Percentiles rank a stretch among this genome's conserved stretches.
Evolutionary conservation across 495 filamentous ascomycete species (phyloP).

Genomic region (Hamigera avellanea): DNA sequence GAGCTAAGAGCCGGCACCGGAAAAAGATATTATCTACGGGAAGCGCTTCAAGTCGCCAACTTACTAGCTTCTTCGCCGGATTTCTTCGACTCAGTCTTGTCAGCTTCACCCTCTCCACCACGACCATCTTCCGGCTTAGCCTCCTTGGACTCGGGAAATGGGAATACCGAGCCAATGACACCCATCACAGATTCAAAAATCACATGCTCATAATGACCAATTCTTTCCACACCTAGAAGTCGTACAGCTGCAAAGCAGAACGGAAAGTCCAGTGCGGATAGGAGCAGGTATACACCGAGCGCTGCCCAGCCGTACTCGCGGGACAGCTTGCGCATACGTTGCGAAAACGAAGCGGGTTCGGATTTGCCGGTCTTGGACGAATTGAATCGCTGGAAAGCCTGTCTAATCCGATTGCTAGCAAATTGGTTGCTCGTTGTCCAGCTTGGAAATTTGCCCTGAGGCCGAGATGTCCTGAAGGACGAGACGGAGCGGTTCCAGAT

Average conservation of each 20-base stretch:
- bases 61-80: conserved; percentile 40
- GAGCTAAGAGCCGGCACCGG: too few species aligned
- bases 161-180: conserved; percentile 16
- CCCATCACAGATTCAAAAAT: conserved; percentile 26
- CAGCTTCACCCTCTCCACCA: conserved; percentile 12
- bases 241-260: conserved; percentile 87
- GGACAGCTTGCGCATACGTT: conserved; percentile 67
- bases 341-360: conserved; percentile 34
- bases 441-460: background rate
- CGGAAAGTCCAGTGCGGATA: conserved; percentile 85
- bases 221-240: conserved; percentile 69
- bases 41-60: too few species aligned
- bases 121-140: conserved; percentile 5
- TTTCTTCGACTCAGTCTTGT: conserved; percentile 24
- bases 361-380: conserved; percentile 10
- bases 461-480: background rate
- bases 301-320: conserved; percentile 93
- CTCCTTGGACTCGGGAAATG: conserved; percentile 6
- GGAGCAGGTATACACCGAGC: conserved; percentile 73
- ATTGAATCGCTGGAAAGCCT: conserved; percentile 15
- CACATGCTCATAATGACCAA: conserved; percentile 52
- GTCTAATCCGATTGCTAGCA: too few species aligned
- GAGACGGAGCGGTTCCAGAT: conserved; percentile 1
- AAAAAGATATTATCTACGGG: too few species aligned
- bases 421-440: background rate